Percentiles rank a stretch among this genome's conserved stretches.
phyloP scores from a whole-genome alignment of 2,329 filamentous ascomycete species.

The Tolypocladium inflatum region DNA sequence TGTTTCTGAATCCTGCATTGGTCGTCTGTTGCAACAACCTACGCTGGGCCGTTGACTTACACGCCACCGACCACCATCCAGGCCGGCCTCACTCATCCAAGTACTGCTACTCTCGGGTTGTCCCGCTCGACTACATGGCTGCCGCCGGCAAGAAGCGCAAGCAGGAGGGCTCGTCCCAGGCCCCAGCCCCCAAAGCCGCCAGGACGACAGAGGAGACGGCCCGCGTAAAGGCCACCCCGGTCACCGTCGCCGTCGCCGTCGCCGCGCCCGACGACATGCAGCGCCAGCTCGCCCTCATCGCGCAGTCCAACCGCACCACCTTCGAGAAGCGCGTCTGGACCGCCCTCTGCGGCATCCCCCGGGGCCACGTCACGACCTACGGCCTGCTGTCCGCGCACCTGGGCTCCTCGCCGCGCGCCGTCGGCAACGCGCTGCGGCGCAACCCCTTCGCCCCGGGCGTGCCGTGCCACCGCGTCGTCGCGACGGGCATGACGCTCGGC shows the following conservation, averaged over 20 bases:
- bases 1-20: neutral
- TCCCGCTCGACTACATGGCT: neutral
- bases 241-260: constrained; percentile 1
- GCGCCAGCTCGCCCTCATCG: constrained; percentile 34
- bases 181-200: neutral
- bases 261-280: constrained; percentile 18
- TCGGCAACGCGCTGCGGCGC: constrained; percentile 65
- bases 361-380: constrained; percentile 70
- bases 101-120: neutral
- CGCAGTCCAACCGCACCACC: constrained; percentile 32
- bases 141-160: constrained; percentile 3
- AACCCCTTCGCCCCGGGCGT: constrained; percentile 80
- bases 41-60: neutral
- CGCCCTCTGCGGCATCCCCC: constrained; percentile 67
- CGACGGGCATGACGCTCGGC: constrained; percentile 60
- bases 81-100: neutral
- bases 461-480: constrained; percentile 74
- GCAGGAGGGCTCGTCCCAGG: neutral
- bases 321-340: constrained; percentile 60
- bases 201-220: neutral
- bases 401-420: constrained; percentile 61
- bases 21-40: neutral
- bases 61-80: neutral
- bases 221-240: neutral
- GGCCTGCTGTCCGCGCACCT: constrained; percentile 59